Evolutionary conservation across 169 alveolate genomes (phyloP).

Genomic region (Plasmodium gonderi): DNA sequence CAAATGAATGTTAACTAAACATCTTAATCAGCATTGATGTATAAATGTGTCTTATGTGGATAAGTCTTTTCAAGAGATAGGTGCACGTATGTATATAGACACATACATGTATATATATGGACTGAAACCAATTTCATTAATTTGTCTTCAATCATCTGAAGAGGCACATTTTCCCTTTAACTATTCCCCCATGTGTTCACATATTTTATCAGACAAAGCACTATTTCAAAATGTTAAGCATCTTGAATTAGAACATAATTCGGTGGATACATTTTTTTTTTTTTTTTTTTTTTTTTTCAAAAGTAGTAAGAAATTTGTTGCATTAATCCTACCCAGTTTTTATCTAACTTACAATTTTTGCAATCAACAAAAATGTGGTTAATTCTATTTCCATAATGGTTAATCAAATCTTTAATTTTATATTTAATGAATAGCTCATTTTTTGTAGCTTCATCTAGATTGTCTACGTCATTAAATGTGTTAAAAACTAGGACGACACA

Average conservation of each 20-base stretch:
- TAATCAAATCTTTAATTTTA: conserved; percentile 54
- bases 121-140: not conserved
- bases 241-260: not conserved
- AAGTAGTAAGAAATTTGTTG: conserved; percentile 66
- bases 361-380: conserved; percentile 71
- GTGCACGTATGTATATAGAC: not conserved
- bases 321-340: conserved; percentile 48
- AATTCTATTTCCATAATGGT: conserved; percentile 73
- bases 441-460: conserved; percentile 36
- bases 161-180: not conserved
- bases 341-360: conserved; percentile 66
- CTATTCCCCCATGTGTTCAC: too few relatives aligned
- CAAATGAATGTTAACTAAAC: not conserved
- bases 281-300: conserved; percentile 9
- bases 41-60: too few relatives aligned
- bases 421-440: conserved; percentile 36
- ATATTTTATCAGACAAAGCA: too few relatives aligned
- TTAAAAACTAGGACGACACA: conserved; percentile 68
- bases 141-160: not conserved
- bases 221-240: too few relatives aligned
- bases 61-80: too few relatives aligned
- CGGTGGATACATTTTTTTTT: not conserved
- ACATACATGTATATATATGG: conserved; percentile 9
- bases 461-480: conserved; percentile 65
- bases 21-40: too few relatives aligned